These are phyloP conservation scores for Phytophthora podocarpi DNA, from an alignment of 352 stramenopile species.

Conservation along the genomic window DNA sequence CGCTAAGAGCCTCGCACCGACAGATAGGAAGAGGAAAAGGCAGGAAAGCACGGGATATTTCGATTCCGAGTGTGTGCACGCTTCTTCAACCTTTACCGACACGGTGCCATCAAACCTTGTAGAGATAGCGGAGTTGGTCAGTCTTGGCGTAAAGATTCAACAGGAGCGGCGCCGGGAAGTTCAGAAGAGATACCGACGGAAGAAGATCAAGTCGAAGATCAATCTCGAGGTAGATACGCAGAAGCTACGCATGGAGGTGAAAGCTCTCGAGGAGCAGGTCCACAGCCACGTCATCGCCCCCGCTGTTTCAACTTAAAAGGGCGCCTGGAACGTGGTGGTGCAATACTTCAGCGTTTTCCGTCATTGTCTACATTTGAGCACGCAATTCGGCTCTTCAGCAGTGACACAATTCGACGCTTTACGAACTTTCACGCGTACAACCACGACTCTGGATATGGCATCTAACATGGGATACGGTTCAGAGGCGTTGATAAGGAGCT, in stretches of 20 bases:
- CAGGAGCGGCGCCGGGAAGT: neutral
- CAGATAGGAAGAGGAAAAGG: too few relatives aligned
- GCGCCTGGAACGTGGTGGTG: neutral
- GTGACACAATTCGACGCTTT: neutral
- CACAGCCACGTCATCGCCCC: neutral
- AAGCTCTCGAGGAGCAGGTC: neutral
- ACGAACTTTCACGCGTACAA: neutral
- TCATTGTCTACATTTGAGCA: neutral
- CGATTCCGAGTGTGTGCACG: too few relatives aligned
- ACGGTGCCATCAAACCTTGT: neutral
- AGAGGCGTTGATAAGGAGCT: neutral
- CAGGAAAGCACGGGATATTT: too few relatives aligned
- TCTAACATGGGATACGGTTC: neutral
- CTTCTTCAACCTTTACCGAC: too few relatives aligned
- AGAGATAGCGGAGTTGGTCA: neutral
- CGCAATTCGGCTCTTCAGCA: neutral
- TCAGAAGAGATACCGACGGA: neutral
- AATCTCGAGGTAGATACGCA: neutral
- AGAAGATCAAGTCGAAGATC: neutral
- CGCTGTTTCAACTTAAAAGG: neutral
- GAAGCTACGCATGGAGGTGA: neutral
- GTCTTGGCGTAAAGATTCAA: neutral
- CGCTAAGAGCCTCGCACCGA: too few relatives aligned
- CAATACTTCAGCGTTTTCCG: neutral
- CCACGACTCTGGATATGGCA: neutral